Percentiles rank a stretch among this genome's conserved stretches.
Conservation (phyloP, 257 asterid species). For the Cordia subcordata region DNA sequence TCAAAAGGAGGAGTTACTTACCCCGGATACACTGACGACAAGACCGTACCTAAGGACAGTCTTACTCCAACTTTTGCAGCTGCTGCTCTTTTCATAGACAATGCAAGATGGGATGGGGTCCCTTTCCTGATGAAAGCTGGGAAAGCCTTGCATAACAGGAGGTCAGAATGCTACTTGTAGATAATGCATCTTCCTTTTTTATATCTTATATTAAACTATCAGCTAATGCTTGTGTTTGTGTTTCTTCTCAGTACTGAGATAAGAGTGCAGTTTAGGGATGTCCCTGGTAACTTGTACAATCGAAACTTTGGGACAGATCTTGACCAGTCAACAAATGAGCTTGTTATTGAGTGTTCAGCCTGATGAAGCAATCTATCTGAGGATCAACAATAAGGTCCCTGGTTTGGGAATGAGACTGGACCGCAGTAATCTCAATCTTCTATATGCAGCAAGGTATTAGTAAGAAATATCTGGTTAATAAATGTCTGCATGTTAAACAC, state of each 20-base stretch:
- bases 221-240: conserved; percentile 7
- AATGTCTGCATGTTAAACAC: no score
- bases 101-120: conserved; percentile 97
- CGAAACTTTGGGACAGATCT: conserved; percentile 65
- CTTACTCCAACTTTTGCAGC: conserved; percentile 97
- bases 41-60: conserved; percentile 86
- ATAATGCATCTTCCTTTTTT: not conserved
- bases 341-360: conserved; percentile 96
- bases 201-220: not conserved
- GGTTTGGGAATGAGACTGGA: conserved; percentile 93
- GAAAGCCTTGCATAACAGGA: conserved; percentile 77
- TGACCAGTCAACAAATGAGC: conserved; percentile 90
- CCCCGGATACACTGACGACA: conserved; percentile 86
- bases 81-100: conserved; percentile 90
- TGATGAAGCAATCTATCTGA: conserved; percentile 82
- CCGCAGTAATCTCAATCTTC: conserved; percentile 87
- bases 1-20: conserved; percentile 59
- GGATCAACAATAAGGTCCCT: conserved; percentile 93
- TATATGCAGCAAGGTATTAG: conserved; percentile 79
- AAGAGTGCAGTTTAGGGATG: conserved; percentile 92
- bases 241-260: conserved; percentile 62
- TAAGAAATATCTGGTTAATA: no score
- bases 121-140: conserved; percentile 99
- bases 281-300: conserved; percentile 86
- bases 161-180: conserved; percentile 29